A percentile compares a stretch with the other conserved stretches of the same genome.
Evolutionary conservation across 805 yeast genomes (phyloP).

Genomic region (Hanseniaspora nectarophila): DNA sequence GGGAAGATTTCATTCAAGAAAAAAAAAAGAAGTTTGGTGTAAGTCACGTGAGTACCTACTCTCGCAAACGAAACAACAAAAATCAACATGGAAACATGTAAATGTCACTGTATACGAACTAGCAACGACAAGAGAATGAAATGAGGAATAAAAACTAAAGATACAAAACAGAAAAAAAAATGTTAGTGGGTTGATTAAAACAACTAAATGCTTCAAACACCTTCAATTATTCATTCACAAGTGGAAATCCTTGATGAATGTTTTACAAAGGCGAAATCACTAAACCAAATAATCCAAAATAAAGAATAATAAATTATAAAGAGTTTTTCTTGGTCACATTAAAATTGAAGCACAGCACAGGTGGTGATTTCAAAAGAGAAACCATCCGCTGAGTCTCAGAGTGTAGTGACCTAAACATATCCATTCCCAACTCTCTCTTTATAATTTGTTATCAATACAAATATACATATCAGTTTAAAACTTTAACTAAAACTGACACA

Average conservation of each 20-base stretch:
- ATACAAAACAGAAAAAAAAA: background rate
- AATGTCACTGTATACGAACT: too few relatives aligned
- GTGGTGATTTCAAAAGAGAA: slow-evolving; percentile 17
- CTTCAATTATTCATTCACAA: slow-evolving; percentile 28
- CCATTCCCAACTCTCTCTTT: slow-evolving; percentile 1
- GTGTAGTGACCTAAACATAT: slow-evolving; percentile 70
- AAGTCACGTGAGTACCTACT: too few relatives aligned
- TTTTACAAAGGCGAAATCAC: slow-evolving; percentile 9
- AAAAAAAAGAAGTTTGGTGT: too few relatives aligned
- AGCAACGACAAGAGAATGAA: too few relatives aligned
- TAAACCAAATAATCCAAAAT: slow-evolving; percentile 33
- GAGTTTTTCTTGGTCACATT: slow-evolving; percentile 64
- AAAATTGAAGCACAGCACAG: slow-evolving; percentile 73
- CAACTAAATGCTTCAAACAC: slow-evolving; percentile 59
- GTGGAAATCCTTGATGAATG: slow-evolving; percentile 38
- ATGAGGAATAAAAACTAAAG: background rate
- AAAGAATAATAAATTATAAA: background rate
- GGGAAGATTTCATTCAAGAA: too few relatives aligned
- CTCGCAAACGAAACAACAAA: too few relatives aligned
- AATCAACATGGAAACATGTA: too few relatives aligned
- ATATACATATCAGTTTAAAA: background rate
- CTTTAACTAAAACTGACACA: background rate
- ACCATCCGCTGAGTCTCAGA: slow-evolving; percentile 59
- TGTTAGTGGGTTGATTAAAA: slow-evolving; percentile 31
- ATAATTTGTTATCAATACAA: background rate